Percentiles rank a stretch among this genome's conserved stretches.
Evolutionary conservation across 2,329 filamentous ascomycete genomes (phyloP).

Genomic region (Fusarium sp.): DNA sequence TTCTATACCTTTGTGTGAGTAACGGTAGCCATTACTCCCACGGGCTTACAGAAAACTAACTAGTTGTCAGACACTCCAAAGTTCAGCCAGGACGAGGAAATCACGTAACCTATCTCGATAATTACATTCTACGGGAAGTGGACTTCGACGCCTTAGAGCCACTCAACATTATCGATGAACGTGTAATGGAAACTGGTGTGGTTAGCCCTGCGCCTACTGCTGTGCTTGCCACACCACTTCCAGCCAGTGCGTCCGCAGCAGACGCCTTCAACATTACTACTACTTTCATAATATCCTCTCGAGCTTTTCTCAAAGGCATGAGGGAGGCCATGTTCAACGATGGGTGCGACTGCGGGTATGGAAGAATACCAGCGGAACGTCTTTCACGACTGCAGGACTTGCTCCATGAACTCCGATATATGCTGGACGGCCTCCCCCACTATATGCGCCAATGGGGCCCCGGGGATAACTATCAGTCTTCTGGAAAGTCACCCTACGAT

Average conservation of each 20-base stretch:
- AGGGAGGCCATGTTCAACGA: slow-evolving; percentile 34
- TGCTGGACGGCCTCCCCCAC: slow-evolving; percentile 48
- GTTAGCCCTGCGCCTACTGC: slow-evolving; percentile 14
- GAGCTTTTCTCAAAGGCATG: slow-evolving; percentile 46
- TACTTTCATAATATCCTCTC: slow-evolving; percentile 50
- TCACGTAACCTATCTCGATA: slow-evolving; percentile 50
- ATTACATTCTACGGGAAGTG: slow-evolving; percentile 47
- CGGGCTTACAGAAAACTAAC: neutral
- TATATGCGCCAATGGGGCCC: slow-evolving; percentile 31
- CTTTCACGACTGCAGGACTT: slow-evolving; percentile 44
- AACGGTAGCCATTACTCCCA: too few species aligned
- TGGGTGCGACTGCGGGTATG: slow-evolving; percentile 28
- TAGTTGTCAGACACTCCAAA: slow-evolving; percentile 33
- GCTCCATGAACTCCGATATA: slow-evolving; percentile 50
- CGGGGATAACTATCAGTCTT: neutral
- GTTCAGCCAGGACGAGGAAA: slow-evolving; percentile 42
- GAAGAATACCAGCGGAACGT: slow-evolving; percentile 15
- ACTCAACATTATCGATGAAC: slow-evolving; percentile 52
- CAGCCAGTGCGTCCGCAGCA: neutral
- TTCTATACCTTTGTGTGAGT: slow-evolving; percentile 52
- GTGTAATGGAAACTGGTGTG: slow-evolving; percentile 46
- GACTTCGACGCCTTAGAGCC: slow-evolving; percentile 53
- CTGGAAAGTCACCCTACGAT: neutral
- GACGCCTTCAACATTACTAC: slow-evolving; percentile 43
- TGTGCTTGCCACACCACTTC: slow-evolving; percentile 10